Conservation (phyloP, 192 early-diverging fungal genomes). For the Rhizophagus clarus region DNA sequence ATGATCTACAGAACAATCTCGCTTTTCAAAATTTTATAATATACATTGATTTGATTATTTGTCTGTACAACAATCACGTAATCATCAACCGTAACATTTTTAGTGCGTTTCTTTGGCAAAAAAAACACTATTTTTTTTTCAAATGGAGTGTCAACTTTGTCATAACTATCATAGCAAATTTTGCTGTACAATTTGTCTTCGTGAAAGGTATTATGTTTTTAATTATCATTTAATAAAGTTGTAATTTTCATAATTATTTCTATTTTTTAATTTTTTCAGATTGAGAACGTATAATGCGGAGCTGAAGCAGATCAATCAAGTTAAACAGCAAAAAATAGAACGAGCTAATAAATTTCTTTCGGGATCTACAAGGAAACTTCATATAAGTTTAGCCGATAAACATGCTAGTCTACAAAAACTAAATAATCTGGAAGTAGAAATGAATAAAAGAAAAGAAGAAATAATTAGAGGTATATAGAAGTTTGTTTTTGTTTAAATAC, state of each 20-base stretch:
- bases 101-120: background rate
- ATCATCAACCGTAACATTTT: too few species aligned
- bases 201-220: background rate
- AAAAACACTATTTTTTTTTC: background rate
- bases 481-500: background rate
- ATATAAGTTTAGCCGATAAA: constrained; percentile 20
- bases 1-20: too few species aligned
- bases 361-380: background rate
- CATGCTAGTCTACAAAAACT: constrained; percentile 19
- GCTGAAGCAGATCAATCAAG: constrained; percentile 16
- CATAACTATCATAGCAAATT: constrained; percentile 28
- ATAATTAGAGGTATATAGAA: constrained; percentile 5
- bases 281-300: background rate
- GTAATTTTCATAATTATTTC: background rate
- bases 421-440: constrained; percentile 13
- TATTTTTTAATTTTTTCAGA: background rate
- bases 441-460: constrained; percentile 18
- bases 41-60: too few species aligned
- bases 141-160: constrained; percentile 33
- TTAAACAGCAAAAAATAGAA: constrained; percentile 17
- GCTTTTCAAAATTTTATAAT: too few species aligned
- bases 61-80: too few species aligned
- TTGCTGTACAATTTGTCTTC: constrained; percentile 28
- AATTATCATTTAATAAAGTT: too few species aligned
- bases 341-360: constrained; percentile 14